phyloP scores from a whole-genome alignment of 2,329 filamentous ascomycete genomes.

The Diplodia intermedia region DNA sequence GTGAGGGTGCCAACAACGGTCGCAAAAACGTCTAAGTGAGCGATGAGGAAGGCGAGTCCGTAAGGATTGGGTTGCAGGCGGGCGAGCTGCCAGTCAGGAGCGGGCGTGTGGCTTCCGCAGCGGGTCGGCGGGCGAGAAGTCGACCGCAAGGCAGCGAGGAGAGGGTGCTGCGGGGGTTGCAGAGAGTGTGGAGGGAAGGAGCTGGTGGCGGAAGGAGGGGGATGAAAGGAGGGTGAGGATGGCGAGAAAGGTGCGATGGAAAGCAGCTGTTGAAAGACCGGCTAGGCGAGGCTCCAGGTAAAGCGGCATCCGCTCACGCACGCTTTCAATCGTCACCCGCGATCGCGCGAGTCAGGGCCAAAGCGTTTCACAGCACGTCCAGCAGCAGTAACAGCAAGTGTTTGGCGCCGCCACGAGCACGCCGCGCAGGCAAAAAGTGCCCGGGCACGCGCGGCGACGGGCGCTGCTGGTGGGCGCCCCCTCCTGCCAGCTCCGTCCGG shows the following conservation, averaged over 20 bases:
- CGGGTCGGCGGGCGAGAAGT: conserved; percentile 11
- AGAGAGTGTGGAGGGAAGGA: conserved; percentile 45
- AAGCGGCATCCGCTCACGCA: conserved; percentile 29
- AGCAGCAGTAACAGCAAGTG: conserved; percentile 13
- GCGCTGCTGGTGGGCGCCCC: not conserved
- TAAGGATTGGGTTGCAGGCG: conserved; percentile 44
- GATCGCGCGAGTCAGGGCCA: conserved; percentile 28
- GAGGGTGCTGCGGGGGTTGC: conserved; percentile 31
- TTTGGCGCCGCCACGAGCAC: conserved; percentile 20
- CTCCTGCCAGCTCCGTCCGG: conserved; percentile 13
- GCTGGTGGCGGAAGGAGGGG: conserved; percentile 34
- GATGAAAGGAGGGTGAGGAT: conserved; percentile 37
- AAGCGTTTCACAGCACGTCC: conserved; percentile 26
- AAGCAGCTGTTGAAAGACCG: conserved; percentile 29
- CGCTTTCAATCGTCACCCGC: conserved; percentile 30
- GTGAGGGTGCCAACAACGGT: conserved; percentile 30
- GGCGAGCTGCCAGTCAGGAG: conserved; percentile 45
- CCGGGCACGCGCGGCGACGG: conserved; percentile 12
- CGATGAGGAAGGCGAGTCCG: conserved; percentile 36
- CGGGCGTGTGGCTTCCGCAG: conserved; percentile 42
- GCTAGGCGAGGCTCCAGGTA: conserved; percentile 30
- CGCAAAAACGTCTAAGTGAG: conserved; percentile 39
- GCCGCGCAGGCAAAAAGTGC: conserved; percentile 19
- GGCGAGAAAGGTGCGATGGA: conserved; percentile 33
- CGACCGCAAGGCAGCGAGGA: conserved; percentile 36